Conservation (phyloP, 192 early-diverging fungal species). For the Martensiomyces pterosporus region DNA sequence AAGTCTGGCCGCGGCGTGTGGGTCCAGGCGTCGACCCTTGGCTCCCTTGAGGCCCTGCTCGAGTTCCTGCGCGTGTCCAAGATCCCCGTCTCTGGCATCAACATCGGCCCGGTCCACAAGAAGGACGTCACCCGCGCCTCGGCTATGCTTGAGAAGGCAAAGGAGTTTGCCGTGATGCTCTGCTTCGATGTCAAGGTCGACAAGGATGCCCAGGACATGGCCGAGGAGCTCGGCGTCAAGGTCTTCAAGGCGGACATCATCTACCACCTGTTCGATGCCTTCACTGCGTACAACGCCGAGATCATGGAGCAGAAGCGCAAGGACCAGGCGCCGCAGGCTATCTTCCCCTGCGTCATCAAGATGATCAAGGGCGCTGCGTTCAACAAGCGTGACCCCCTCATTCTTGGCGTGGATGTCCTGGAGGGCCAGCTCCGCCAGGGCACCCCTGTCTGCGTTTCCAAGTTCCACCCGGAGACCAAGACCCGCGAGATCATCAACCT, state of each 20-base stretch:
- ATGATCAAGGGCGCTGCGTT: slow-evolving; percentile 89
- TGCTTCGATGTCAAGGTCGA: slow-evolving; percentile 90
- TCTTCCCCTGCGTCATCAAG: slow-evolving; percentile 93
- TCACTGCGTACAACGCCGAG: slow-evolving; percentile 72
- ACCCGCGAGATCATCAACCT: slow-evolving; percentile 65
- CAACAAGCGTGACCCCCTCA: slow-evolving; percentile 92
- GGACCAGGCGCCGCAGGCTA: slow-evolving; percentile 81
- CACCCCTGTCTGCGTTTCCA: slow-evolving; percentile 89
- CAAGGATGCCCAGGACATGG: slow-evolving; percentile 85
- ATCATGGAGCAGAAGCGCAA: slow-evolving; percentile 81
- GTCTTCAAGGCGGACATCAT: slow-evolving; percentile 97
- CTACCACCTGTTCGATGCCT: slow-evolving; percentile 98
- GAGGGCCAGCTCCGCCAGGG: slow-evolving; percentile 85
- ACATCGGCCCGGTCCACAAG: slow-evolving; percentile 97
- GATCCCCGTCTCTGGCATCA: slow-evolving; percentile 95
- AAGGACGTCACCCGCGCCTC: slow-evolving; percentile 90
- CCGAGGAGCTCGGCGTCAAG: slow-evolving; percentile 85
- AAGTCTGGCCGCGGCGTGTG: slow-evolving; percentile 88
- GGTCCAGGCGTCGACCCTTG: slow-evolving; percentile 97
- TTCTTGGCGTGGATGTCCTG: slow-evolving; percentile 92
- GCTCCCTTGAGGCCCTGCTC: slow-evolving; percentile 95
- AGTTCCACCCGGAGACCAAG: slow-evolving; percentile 69
- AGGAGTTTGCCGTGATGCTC: slow-evolving; percentile 80
- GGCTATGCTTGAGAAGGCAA: slow-evolving; percentile 89
- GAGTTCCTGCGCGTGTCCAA: slow-evolving; percentile 84